Percentiles rank a stretch among this genome's conserved stretches.
These are phyloP conservation scores for Monilinia vaccinii-corymbosi DNA, from an alignment of 2,329 filamentous ascomycete species.

Conservation along the genomic window DNA sequence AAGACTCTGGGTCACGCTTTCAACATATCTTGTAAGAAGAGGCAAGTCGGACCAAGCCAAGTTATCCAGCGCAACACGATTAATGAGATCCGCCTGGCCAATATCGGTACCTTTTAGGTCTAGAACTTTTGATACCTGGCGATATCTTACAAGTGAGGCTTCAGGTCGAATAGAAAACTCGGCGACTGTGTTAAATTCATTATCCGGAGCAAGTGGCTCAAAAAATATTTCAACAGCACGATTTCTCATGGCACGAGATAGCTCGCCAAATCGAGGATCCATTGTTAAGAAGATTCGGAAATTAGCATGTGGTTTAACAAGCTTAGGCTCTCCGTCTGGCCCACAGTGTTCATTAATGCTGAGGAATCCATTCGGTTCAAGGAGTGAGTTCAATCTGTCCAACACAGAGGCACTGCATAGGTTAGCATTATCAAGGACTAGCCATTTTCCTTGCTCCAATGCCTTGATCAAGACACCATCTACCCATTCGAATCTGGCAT, in stretches of 20 bases:
- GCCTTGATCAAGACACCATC: constrained; percentile 88
- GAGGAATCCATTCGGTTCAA: constrained; percentile 80
- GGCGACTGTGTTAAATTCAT: background rate
- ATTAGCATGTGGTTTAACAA: constrained; percentile 72
- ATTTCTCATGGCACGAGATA: constrained; percentile 95
- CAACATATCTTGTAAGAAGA: constrained; percentile 23
- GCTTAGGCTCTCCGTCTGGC: constrained; percentile 67
- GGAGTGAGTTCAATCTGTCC: constrained; percentile 85
- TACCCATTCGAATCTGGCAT: constrained; percentile 89
- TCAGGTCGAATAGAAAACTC: constrained; percentile 15
- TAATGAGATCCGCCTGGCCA: constrained; percentile 12
- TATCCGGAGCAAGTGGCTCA: constrained; percentile 30
- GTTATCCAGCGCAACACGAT: constrained; percentile 26
- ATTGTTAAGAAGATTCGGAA: constrained; percentile 93
- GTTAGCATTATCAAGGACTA: constrained; percentile 95
- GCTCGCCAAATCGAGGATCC: constrained; percentile 83
- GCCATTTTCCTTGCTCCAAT: constrained; percentile 77
- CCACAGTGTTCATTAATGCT: constrained; percentile 91
- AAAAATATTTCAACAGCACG: constrained; percentile 85
- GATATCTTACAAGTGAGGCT: constrained; percentile 25
- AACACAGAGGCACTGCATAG: constrained; percentile 91
- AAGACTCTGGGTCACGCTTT: constrained; percentile 8
- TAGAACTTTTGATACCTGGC: constrained; percentile 17
- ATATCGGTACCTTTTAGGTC: constrained; percentile 1
- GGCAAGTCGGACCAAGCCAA: constrained; percentile 27